Percentiles rank a stretch among this genome's conserved stretches.
These are phyloP conservation scores for Candida golubevii DNA, from an alignment of 805 yeast species.

Conservation along the genomic window DNA sequence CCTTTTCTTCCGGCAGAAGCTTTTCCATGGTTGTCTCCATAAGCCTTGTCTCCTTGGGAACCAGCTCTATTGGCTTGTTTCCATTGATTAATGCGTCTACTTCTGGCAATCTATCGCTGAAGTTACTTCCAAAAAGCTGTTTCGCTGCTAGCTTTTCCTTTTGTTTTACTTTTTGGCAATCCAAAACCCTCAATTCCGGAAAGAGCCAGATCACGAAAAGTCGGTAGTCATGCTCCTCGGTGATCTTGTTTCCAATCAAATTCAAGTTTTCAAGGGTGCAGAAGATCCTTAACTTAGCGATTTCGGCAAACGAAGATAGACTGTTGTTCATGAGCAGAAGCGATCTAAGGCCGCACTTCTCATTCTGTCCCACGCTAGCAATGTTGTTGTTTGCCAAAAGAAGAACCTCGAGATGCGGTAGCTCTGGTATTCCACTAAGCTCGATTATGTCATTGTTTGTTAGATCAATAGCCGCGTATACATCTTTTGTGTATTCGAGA, in stretches of 20 bases:
- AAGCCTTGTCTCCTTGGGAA: slow-evolving; percentile 26
- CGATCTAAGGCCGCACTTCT: slow-evolving; percentile 34
- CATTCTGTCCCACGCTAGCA: slow-evolving; percentile 27
- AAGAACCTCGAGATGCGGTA: slow-evolving; percentile 45
- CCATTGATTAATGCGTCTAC: slow-evolving; percentile 24
- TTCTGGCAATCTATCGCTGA: slow-evolving; percentile 23
- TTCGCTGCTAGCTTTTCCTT: slow-evolving; percentile 47
- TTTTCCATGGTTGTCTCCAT: slow-evolving; percentile 37
- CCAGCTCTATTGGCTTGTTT: background rate
- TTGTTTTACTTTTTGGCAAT: slow-evolving; percentile 58
- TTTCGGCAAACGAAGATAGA: slow-evolving; percentile 40
- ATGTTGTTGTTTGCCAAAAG: slow-evolving; percentile 64
- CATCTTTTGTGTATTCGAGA: slow-evolving; percentile 27
- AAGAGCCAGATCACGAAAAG: slow-evolving; percentile 53
- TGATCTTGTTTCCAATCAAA: slow-evolving; percentile 57
- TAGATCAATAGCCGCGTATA: slow-evolving; percentile 59
- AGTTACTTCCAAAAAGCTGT: slow-evolving; percentile 35
- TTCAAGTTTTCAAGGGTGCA: slow-evolving; percentile 32
- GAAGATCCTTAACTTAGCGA: slow-evolving; percentile 20
- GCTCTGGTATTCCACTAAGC: slow-evolving; percentile 46
- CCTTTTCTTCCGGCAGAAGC: slow-evolving; percentile 52
- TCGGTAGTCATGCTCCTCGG: slow-evolving; percentile 51
- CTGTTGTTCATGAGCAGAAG: slow-evolving; percentile 52
- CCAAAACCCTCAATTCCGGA: slow-evolving; percentile 63
- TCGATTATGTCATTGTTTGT: slow-evolving; percentile 67